Percentiles rank a stretch among this genome's conserved stretches.
These are phyloP conservation scores for Epichloe brachyelytri DNA, from an alignment of 2,329 filamentous ascomycete species.

Conservation along the genomic window DNA sequence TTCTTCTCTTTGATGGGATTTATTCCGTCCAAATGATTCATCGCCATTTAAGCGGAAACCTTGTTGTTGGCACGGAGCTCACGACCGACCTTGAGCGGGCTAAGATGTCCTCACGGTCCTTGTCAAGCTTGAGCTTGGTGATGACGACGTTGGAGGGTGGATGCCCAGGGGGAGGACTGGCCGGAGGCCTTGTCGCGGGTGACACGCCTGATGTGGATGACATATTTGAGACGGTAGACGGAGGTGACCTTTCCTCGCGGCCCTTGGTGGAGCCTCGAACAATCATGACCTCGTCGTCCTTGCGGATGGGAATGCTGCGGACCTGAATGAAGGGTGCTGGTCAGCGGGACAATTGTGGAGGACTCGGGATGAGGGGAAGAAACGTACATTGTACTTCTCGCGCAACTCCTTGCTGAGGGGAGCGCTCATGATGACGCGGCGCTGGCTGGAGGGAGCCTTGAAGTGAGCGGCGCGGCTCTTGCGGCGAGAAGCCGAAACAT, in stretches of 20 bases:
- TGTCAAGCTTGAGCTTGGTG: slow-evolving; percentile 97
- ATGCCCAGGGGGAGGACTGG: slow-evolving; percentile 88
- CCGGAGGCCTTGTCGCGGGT: slow-evolving; percentile 95
- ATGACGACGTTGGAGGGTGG: slow-evolving; percentile 93
- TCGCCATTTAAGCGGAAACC: slow-evolving; percentile 38
- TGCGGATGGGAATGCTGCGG: slow-evolving; percentile 91
- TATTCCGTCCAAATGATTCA: not conserved
- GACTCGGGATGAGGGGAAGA: not conserved
- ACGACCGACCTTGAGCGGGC: slow-evolving; percentile 69
- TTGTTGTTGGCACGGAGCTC: slow-evolving; percentile 64
- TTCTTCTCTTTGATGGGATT: not conserved
- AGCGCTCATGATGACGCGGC: slow-evolving; percentile 94
- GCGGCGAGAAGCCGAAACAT: slow-evolving; percentile 68
- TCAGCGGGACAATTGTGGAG: not conserved
- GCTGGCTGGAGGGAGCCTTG: slow-evolving; percentile 83
- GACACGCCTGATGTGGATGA: slow-evolving; percentile 94
- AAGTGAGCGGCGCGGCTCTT: slow-evolving; percentile 99
- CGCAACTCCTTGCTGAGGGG: slow-evolving; percentile 92
- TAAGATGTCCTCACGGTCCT: slow-evolving; percentile 81
- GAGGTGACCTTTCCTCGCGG: slow-evolving; percentile 95
- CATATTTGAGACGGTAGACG: slow-evolving; percentile 97
- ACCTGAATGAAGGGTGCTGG: slow-evolving; percentile 41
- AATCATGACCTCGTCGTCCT: slow-evolving; percentile 90
- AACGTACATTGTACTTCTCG: slow-evolving; percentile 93
- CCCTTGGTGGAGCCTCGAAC: slow-evolving; percentile 93